Conservation (phyloP, 306 rosid species). For the Lupinus albus region DNA sequence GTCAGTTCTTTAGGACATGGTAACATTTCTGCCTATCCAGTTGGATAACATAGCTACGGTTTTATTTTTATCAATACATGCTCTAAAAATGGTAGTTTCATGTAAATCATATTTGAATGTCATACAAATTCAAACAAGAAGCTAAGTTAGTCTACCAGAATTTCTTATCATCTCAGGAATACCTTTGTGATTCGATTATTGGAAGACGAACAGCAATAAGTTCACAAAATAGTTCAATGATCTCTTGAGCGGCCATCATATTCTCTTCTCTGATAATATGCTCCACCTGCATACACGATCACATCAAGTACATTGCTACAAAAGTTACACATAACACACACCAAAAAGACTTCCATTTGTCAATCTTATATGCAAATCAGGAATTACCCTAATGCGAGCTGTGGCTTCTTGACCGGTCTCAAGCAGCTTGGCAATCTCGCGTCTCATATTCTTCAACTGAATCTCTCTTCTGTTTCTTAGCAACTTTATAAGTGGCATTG, state of each 20-base stretch:
- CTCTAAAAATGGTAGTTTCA: conserved; percentile 8
- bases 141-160: conserved; percentile 10
- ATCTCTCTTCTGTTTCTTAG: conserved; percentile 86
- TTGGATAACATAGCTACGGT: background rate
- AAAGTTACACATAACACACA: background rate
- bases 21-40: background rate
- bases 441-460: conserved; percentile 91
- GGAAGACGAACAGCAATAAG: conserved; percentile 90
- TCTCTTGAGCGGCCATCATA: conserved; percentile 98
- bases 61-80: conserved; percentile 1
- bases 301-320: conserved; percentile 20
- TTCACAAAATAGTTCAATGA: conserved; percentile 81
- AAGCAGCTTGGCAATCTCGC: conserved; percentile 94
- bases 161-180: conserved; percentile 14
- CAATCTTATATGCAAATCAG: conserved; percentile 25
- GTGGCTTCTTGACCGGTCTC: conserved; percentile 99
- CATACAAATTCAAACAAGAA: conserved; percentile 28
- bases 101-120: conserved; percentile 19
- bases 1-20: conserved; percentile 2
- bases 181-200: conserved; percentile 89
- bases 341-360: background rate
- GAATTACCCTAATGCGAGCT: conserved; percentile 82
- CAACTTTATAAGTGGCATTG: conserved; percentile 91
- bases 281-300: conserved; percentile 63
- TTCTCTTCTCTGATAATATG: conserved; percentile 96